Conservation (phyloP, 495 filamentous ascomycete species). For the Neurospora tetrasperma region DNA sequence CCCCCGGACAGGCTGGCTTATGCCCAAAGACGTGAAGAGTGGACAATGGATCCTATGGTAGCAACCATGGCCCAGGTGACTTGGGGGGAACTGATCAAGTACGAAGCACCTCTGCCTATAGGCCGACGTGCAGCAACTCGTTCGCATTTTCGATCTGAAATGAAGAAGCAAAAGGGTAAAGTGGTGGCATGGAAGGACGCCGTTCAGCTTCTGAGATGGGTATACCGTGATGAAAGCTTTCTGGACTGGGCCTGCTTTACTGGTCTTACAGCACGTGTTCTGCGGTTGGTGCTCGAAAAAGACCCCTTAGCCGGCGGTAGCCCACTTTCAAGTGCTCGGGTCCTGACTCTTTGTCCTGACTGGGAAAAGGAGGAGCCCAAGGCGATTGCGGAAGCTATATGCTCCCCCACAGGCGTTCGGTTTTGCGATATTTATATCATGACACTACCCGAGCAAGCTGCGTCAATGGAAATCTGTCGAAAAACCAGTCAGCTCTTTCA, state of each 20-base stretch:
- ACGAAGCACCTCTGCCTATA: neutral
- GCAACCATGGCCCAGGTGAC: neutral
- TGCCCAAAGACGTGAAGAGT: neutral
- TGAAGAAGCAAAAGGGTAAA: neutral
- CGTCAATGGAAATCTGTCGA: no score
- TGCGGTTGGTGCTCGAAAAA: neutral
- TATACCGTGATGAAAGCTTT: neutral
- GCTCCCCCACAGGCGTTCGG: neutral
- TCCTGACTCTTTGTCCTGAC: neutral
- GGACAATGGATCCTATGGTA: neutral
- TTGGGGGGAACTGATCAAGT: neutral
- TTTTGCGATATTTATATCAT: neutral
- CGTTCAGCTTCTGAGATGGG: neutral
- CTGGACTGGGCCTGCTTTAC: neutral
- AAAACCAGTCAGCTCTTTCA: no score
- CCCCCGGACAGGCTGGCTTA: neutral
- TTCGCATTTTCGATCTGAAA: neutral
- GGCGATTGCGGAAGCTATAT: neutral
- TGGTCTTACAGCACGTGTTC: neutral
- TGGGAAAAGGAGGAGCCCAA: neutral
- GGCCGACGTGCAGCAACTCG: neutral
- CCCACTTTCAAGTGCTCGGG: neutral
- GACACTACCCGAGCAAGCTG: neutral
- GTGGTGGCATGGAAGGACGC: neutral
- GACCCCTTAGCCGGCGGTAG: neutral